These are phyloP conservation scores for Eucalyptus albens DNA, from an alignment of 345 rosid species.

Conservation along the genomic window DNA sequence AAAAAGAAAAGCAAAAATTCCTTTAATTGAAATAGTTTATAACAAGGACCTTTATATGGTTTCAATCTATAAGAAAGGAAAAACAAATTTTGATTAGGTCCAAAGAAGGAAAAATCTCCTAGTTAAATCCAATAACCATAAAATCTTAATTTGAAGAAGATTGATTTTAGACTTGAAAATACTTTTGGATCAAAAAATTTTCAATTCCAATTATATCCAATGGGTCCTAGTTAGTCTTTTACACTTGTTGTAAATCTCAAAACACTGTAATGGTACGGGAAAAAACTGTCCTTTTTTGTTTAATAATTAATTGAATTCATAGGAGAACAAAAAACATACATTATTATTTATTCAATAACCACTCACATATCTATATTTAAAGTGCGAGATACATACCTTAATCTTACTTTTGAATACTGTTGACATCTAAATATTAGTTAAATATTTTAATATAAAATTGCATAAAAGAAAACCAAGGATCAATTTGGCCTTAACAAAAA, in stretches of 20 bases:
- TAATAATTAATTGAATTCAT: background rate
- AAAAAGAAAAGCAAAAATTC: background rate
- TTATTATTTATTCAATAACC: background rate
- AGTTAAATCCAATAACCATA: background rate
- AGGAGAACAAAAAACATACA: rapidly evolving
- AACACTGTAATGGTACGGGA: background rate
- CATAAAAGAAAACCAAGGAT: too few species aligned
- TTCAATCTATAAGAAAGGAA: background rate
- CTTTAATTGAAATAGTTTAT: background rate
- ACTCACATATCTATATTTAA: background rate
- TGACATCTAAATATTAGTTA: rapidly evolving
- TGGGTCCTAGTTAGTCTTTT: background rate
- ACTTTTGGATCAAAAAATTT: rapidly evolving
- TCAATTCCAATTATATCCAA: background rate
- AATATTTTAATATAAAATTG: too few species aligned
- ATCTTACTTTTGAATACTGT: rapidly evolving
- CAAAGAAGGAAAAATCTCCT: background rate
- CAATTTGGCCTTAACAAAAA: too few species aligned
- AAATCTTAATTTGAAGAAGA: background rate
- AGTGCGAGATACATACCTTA: background rate
- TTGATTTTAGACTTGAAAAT: background rate
- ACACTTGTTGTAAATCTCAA: background rate
- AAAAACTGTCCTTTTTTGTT: background rate
- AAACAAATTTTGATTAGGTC: background rate
- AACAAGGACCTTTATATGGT: background rate